Evolutionary conservation across 257 asterid species (phyloP).

Genomic region (Cynanchum wilfordii): DNA sequence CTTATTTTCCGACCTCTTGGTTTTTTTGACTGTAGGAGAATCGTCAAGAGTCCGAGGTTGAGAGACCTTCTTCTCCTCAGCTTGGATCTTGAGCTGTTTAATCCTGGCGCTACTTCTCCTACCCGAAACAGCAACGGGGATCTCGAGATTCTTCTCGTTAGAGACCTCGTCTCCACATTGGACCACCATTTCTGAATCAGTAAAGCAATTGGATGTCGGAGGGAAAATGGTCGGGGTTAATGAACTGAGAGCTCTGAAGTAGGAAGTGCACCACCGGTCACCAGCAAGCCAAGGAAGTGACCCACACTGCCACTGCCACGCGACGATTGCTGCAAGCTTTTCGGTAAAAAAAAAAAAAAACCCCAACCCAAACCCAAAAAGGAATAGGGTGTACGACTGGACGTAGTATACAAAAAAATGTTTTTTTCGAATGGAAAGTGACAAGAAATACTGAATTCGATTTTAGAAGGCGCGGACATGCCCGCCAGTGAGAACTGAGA

Average conservation of each 20-base stretch:
- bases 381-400: not conserved
- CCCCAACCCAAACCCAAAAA: too few species aligned
- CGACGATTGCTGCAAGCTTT: not conserved
- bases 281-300: not conserved
- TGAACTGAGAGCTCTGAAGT: not conserved
- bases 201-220: not conserved
- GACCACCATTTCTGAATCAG: conserved; percentile 19
- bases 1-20: not conserved
- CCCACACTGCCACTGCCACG: not conserved
- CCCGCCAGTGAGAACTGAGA: too few species aligned
- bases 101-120: conserved; percentile 26
- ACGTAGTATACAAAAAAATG: not conserved
- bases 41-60: not conserved
- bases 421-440: not conserved
- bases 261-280: not conserved
- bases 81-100: conserved; percentile 7
- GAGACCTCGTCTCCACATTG: conserved; percentile 9
- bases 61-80: not conserved
- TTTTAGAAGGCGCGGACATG: too few species aligned
- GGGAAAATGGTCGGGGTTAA: not conserved
- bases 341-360: not conserved
- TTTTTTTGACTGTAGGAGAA: not conserved
- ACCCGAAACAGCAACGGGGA: not conserved
- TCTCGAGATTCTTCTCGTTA: conserved; percentile 13
- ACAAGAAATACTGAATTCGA: too few species aligned